Percentiles rank a stretch among this genome's conserved stretches.
Evolutionary conservation across 176 grass and related monocot species (phyloP).

Genomic region (Eremochloa ophiuroides): DNA sequence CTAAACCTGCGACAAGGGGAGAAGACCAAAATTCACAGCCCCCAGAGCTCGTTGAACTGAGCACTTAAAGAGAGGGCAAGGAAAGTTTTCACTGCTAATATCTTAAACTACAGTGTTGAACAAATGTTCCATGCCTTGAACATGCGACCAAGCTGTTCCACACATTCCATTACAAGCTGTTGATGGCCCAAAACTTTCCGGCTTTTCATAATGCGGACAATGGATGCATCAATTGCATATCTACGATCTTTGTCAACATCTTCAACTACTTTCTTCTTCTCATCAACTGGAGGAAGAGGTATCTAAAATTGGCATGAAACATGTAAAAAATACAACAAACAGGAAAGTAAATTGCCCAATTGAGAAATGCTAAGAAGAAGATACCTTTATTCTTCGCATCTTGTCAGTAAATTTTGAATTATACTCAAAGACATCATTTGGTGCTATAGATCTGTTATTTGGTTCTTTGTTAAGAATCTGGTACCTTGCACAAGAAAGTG

Average conservation of each 20-base stretch:
- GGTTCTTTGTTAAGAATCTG: slow-evolving; percentile 82
- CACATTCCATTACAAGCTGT: no score
- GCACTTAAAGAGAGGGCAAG: not conserved
- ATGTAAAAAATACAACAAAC: not conserved
- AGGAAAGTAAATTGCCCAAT: not conserved
- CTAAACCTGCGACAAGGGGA: not conserved
- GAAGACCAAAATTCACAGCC: not conserved
- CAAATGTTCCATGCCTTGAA: not conserved
- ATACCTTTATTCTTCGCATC: slow-evolving; percentile 95
- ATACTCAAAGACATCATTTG: slow-evolving; percentile 66
- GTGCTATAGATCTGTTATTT: slow-evolving; percentile 64
- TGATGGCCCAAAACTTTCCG: no score
- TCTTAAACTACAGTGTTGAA: not conserved
- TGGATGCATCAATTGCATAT: no score
- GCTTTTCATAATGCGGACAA: no score
- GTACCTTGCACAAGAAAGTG: slow-evolving; percentile 73
- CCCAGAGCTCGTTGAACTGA: not conserved
- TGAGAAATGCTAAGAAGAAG: not conserved
- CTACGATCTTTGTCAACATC: no score
- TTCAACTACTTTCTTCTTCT: no score
- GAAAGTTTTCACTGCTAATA: not conserved
- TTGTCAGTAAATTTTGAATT: slow-evolving; percentile 90
- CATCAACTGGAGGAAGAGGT: no score
- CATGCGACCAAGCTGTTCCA: no score
- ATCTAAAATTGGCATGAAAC: not conserved